Percentiles rank a stretch among this genome's conserved stretches.
Evolutionary conservation across 192 early-diverging fungal species (phyloP).

Genomic region (Gonapodya sp.): DNA sequence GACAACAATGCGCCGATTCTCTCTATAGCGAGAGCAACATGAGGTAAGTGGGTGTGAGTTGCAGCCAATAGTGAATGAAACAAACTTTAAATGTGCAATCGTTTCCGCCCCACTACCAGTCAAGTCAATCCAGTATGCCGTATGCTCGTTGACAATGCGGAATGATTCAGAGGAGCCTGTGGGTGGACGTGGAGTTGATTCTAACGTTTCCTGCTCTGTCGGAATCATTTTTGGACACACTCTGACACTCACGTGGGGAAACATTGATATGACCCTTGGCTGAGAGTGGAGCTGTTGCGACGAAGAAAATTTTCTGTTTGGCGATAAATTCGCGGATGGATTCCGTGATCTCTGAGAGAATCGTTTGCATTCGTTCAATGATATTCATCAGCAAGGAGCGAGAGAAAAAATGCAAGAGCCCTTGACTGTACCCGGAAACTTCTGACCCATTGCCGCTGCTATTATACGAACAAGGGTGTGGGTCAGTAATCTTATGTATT

Average conservation of each 20-base stretch:
- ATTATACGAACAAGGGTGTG: neutral
- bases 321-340: neutral
- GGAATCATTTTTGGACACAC: no score
- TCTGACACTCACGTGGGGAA: neutral
- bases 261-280: slow-evolving; percentile 1
- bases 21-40: no score
- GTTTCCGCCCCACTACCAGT: neutral
- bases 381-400: neutral
- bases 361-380: no score
- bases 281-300: neutral
- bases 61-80: neutral
- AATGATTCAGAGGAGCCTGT: neutral
- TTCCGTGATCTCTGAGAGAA: neutral
- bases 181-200: no score
- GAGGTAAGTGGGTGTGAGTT: neutral
- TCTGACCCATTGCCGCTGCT: neutral
- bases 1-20: neutral
- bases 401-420: neutral
- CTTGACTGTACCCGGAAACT: neutral
- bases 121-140: neutral
- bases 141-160: neutral
- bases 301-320: slow-evolving; percentile 7
- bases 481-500: no score
- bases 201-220: neutral
- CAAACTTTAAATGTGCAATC: neutral